Base-by-base conservation (phyloP, 768 basidiomycete species). In the Pulveroboletus sp. region DNA sequence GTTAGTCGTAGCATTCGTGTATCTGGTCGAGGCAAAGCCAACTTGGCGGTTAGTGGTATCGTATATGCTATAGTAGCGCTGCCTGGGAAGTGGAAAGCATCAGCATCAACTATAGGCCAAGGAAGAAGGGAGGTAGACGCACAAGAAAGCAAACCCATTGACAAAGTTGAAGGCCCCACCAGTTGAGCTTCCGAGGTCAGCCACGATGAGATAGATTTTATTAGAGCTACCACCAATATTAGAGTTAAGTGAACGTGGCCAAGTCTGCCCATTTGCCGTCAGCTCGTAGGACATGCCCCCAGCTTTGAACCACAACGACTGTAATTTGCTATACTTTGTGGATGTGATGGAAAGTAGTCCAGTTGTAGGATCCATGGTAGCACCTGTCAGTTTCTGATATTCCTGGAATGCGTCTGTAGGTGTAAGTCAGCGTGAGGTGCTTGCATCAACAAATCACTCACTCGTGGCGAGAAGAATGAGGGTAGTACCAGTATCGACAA, bases 11-110 rank as follows among this genome's bases (percentile, higher is more conserved):
- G 27, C 8, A 29, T 29, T 11, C 8, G 27, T 29, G 27, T 29
- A 29, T 9, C 2, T 11, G 12, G 27, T 29, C 8, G 27, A 29
- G 27, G 75, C 75, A 38, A 77, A 63, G 23, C 75, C 75, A 27
- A 76, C 58, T 9, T 51, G 68, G 23, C 44, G 50, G 58, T 48
- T 41, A 16, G 40, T 42, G 27, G 47, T 48, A 27, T 47, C 46
- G 17, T 10, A 47, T 31, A 36, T 34, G 46, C 65, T 64, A 50
- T 74, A 75, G 61, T 66, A 75, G 32, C 75, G 68, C 57, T 75
- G 67, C 19, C 47, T 48, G 11, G 13, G 11, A 5, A 47, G 31
- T 35, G 4, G 20, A 3, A 35, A 29, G 21, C 11, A 20, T 49
- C 45, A 40, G 40, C 5, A 20, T 49, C 24, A 21, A 33, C 8